These are phyloP conservation scores for Candida rishiriensis DNA, from an alignment of 805 yeast genomes.

Conservation along the genomic window DNA sequence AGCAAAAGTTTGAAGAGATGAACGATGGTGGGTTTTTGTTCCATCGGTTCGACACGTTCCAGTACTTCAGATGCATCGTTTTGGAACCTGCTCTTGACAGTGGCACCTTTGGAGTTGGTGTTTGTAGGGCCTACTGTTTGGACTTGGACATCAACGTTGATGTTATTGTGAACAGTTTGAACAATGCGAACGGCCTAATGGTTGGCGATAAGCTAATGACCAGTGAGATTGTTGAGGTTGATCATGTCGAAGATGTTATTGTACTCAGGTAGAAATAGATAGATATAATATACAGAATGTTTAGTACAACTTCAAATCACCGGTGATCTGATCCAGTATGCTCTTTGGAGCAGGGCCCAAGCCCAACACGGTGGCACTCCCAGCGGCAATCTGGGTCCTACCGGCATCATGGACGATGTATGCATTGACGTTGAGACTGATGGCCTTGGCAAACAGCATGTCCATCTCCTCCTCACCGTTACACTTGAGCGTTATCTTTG, in stretches of 20 bases:
- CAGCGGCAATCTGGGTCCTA: slow-evolving; percentile 93
- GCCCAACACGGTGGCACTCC: slow-evolving; percentile 94
- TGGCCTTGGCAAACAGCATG: slow-evolving; percentile 72
- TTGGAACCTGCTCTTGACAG: slow-evolving; percentile 27
- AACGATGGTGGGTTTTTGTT: too few species aligned
- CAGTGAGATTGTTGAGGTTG: slow-evolving; percentile 38
- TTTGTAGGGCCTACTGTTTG: slow-evolving; percentile 43
- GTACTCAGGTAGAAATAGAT: slow-evolving; percentile 27
- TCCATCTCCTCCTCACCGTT: slow-evolving; percentile 69
- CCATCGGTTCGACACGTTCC: slow-evolving; percentile 1
- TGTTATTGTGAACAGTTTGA: slow-evolving; percentile 22
- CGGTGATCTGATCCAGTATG: slow-evolving; percentile 77
- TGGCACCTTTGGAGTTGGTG: slow-evolving; percentile 4
- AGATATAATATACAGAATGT: background rate
- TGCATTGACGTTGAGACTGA: slow-evolving; percentile 72
- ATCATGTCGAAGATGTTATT: slow-evolving; percentile 35
- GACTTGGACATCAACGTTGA: slow-evolving; percentile 46
- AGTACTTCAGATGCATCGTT: slow-evolving; percentile 40
- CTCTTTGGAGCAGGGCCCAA: slow-evolving; percentile 93
- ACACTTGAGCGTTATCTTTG: slow-evolving; percentile 83
- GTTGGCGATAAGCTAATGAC: slow-evolving; percentile 46
- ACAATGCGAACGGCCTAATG: slow-evolving; percentile 23
- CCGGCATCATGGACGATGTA: slow-evolving; percentile 94
- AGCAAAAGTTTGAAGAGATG: slow-evolving; percentile 5
- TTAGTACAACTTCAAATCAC: slow-evolving; percentile 68